phyloP scores from a whole-genome alignment of 495 filamentous ascomycete genomes.

The Trichoderma parareesei region DNA sequence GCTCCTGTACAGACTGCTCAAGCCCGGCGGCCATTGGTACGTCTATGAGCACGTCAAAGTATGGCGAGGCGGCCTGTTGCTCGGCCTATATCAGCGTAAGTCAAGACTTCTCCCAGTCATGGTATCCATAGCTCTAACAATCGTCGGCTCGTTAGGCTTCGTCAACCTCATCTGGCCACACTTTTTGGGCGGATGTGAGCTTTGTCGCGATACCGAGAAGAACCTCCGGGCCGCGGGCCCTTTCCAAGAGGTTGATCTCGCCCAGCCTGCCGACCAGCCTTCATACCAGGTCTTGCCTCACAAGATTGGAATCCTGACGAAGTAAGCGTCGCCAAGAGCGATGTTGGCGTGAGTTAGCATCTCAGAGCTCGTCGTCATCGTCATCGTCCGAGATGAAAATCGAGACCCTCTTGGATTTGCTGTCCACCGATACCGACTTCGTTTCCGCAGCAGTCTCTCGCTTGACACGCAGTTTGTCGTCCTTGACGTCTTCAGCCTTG shows the following conservation, averaged over 20 bases:
- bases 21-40: conserved; percentile 59
- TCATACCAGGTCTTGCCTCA: conserved; percentile 47
- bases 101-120: conserved; percentile 1
- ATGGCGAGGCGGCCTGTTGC: conserved; percentile 34
- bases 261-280: conserved; percentile 33
- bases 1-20: conserved; percentile 54
- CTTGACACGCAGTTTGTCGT: neutral
- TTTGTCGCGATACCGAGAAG: conserved; percentile 47
- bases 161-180: conserved; percentile 43
- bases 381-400: conserved; percentile 15
- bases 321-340: conserved; percentile 16
- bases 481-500: neutral
- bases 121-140: conserved; percentile 5
- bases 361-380: conserved; percentile 19
- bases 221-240: conserved; percentile 45
- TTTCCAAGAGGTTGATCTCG: conserved; percentile 49
- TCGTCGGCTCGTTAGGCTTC: conserved; percentile 20
- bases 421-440: neutral
- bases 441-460: neutral
- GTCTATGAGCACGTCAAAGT: conserved; percentile 62
- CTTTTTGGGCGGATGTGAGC: conserved; percentile 51
- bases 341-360: neutral
- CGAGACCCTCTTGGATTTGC: conserved; percentile 4
- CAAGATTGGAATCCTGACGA: conserved; percentile 46
- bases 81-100: conserved; percentile 46